A percentile compares a stretch with the other conserved stretches of the same genome.
These are phyloP conservation scores for Agastache rugosa DNA, from an alignment of 257 asterid genomes.

Conservation along the genomic window DNA sequence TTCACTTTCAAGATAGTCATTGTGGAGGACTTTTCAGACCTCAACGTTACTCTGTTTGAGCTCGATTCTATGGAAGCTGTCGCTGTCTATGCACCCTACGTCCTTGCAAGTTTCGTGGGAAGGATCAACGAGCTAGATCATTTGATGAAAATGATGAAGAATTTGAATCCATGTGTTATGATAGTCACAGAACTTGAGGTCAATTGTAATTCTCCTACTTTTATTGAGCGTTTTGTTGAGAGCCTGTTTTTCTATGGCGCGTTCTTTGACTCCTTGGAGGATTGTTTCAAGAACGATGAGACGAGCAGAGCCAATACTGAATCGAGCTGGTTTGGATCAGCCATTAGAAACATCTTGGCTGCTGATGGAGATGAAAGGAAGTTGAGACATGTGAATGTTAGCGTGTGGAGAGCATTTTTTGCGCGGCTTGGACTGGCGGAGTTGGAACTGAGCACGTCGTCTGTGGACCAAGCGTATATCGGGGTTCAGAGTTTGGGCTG, in stretches of 20 bases:
- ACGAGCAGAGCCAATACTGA: conserved; percentile 39
- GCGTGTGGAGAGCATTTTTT: conserved; percentile 54
- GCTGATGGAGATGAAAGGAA: conserved; percentile 51
- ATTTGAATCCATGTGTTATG: conserved; percentile 47
- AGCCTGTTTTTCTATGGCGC: conserved; percentile 48
- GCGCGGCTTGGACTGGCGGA: conserved; percentile 39
- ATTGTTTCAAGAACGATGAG: conserved; percentile 48
- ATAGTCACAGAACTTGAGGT: conserved; percentile 48
- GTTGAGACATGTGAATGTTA: conserved; percentile 43
- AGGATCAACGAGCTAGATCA: conserved; percentile 40
- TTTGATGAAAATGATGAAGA: conserved; percentile 42
- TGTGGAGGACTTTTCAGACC: conserved; percentile 24
- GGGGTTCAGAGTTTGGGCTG: conserved; percentile 39
- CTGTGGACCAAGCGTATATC: conserved; percentile 45
- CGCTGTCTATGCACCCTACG: conserved; percentile 16
- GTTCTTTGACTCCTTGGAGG: conserved; percentile 50
- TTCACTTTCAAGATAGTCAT: conserved; percentile 7
- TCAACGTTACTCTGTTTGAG: not conserved
- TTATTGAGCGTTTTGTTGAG: conserved; percentile 53
- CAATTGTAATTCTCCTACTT: conserved; percentile 50
- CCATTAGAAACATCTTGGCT: conserved; percentile 46
- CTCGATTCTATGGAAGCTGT: conserved; percentile 14
- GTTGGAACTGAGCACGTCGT: conserved; percentile 44
- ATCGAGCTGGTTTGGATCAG: conserved; percentile 36
- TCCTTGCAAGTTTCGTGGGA: conserved; percentile 23